Percentiles rank a stretch among this genome's conserved stretches.
Evolutionary conservation across 2,329 filamentous ascomycete species (phyloP).

Genomic region (Exophiala sp.): DNA sequence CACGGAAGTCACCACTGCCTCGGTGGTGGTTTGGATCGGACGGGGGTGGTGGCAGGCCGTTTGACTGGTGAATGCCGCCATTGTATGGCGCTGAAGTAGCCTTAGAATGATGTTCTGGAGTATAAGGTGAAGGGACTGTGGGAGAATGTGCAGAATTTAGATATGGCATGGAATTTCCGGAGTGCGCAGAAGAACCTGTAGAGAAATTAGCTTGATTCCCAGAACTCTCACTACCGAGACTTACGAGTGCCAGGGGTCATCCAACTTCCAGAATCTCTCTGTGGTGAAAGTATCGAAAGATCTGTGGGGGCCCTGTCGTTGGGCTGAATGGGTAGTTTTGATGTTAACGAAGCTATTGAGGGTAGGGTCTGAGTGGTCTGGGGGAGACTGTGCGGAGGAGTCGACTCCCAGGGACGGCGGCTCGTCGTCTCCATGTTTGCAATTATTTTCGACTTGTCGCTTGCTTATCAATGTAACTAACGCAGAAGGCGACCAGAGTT

Average conservation of each 20-base stretch:
- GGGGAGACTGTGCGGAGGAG: constrained; percentile 35
- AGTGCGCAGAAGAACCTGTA: constrained; percentile 48
- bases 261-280: constrained; percentile 59
- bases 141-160: constrained; percentile 46
- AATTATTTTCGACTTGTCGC: constrained; percentile 8
- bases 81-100: constrained; percentile 39
- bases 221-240: constrained; percentile 29
- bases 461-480: constrained; percentile 15
- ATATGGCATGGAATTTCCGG: constrained; percentile 44
- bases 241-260: constrained; percentile 57
- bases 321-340: constrained; percentile 37
- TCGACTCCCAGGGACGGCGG: constrained; percentile 45
- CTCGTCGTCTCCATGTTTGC: constrained; percentile 38
- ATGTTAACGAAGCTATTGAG: constrained; percentile 47
- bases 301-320: constrained; percentile 43
- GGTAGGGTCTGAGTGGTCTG: constrained; percentile 43
- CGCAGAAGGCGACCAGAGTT: constrained; percentile 12
- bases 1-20: constrained; percentile 33
- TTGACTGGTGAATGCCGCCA: constrained; percentile 38
- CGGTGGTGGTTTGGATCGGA: constrained; percentile 50
- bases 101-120: constrained; percentile 36
- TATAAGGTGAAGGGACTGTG: constrained; percentile 41
- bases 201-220: constrained; percentile 16
- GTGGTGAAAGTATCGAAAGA: constrained; percentile 43
- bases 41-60: constrained; percentile 55